phyloP scores from a whole-genome alignment of 176 grass and related monocot genomes.

The Musa acuminata region DNA sequence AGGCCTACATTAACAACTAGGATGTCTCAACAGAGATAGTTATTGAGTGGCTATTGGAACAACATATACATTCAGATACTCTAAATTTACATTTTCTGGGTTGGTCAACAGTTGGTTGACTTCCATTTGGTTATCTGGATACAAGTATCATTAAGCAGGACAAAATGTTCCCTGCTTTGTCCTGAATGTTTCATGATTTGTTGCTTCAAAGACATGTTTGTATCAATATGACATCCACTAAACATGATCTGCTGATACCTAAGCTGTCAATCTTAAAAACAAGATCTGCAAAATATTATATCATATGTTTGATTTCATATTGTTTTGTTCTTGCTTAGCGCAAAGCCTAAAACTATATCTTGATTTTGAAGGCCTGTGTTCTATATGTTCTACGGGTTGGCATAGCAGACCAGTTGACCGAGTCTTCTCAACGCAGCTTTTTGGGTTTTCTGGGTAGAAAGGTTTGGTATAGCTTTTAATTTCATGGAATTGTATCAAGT shows the following conservation, averaged over 20 bases:
- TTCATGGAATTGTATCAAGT: not conserved
- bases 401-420: conserved; percentile 83
- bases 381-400: conserved; percentile 90
- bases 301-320: conserved; percentile 1
- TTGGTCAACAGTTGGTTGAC: not conserved
- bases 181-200: not conserved
- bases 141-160: not conserved
- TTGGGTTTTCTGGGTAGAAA: conserved; percentile 88
- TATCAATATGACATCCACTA: not conserved
- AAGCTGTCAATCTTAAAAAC: not conserved
- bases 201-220: not conserved
- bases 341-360: conserved; percentile 27
- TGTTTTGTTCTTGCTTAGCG: conserved; percentile 20
- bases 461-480: conserved; percentile 38
- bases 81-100: not conserved
- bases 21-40: no score
- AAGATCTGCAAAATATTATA: not conserved
- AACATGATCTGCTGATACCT: not conserved
- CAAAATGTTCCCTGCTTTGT: not conserved
- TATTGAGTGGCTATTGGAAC: not conserved
- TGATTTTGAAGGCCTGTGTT: conserved; percentile 70
- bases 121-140: no score
- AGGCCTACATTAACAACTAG: no score
- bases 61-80: not conserved
- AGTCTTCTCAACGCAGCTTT: conserved; percentile 66